Percentiles rank a stretch among this genome's conserved stretches.
These are phyloP conservation scores for Pleoardoris graminearum DNA, from an alignment of 2,329 filamentous ascomycete species.

Conservation along the genomic window DNA sequence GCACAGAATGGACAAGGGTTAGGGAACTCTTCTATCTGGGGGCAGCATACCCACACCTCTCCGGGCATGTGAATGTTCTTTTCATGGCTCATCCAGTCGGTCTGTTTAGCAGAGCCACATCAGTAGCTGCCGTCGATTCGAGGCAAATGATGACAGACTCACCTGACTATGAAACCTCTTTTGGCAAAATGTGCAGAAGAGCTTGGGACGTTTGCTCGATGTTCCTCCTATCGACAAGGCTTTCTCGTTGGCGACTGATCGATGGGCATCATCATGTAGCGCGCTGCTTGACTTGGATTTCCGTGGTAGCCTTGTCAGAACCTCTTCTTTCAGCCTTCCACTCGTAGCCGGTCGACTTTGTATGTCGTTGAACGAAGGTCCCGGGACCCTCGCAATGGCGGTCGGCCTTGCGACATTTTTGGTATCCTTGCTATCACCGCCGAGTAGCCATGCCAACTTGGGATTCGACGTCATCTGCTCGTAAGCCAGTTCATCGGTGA, in stretches of 20 bases:
- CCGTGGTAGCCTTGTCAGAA: neutral
- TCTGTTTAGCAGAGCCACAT: neutral
- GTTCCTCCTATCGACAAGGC: conserved; percentile 10
- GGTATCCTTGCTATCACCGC: conserved; percentile 15
- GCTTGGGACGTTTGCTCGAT: conserved; percentile 20
- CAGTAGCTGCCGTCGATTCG: neutral
- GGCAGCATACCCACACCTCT: conserved; percentile 31
- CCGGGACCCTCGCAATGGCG: conserved; percentile 15
- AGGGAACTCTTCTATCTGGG: conserved; percentile 42
- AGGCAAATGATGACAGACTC: neutral
- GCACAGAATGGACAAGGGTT: conserved; percentile 55
- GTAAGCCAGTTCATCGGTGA: conserved; percentile 27
- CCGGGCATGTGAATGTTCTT: conserved; percentile 61
- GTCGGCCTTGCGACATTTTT: conserved; percentile 19
- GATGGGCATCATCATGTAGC: conserved; percentile 16
- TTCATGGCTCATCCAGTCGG: conserved; percentile 64
- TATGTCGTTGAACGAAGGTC: conserved; percentile 11
- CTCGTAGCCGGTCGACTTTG: conserved; percentile 17
- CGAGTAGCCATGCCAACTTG: conserved; percentile 30
- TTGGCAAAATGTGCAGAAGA: conserved; percentile 33
- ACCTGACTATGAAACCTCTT: conserved; percentile 48
- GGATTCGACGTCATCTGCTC: conserved; percentile 25
- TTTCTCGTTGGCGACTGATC: neutral
- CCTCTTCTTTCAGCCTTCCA: conserved; percentile 7
- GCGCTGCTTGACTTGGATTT: too few species aligned